A percentile compares a stretch with the other conserved stretches of the same genome.
Evolutionary conservation across 352 stramenopile species (phyloP).

Genomic region (Aphanomyces stellatus): DNA sequence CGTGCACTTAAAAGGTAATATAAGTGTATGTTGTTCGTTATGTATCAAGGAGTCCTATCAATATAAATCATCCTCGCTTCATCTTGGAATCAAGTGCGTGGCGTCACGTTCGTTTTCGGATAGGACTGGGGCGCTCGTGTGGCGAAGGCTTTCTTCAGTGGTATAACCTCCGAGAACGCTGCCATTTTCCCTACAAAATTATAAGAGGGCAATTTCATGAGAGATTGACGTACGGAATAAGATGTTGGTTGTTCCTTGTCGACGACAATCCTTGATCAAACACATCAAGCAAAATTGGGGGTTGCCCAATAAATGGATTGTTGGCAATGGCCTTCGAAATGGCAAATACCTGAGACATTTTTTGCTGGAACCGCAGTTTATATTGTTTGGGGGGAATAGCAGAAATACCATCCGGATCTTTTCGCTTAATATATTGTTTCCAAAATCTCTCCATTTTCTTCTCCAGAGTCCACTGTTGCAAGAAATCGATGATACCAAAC

Average conservation of each 20-base stretch:
- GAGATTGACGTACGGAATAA: neutral
- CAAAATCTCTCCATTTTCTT: conserved; percentile 89
- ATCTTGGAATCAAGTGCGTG: conserved; percentile 16
- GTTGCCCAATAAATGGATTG: conserved; percentile 16
- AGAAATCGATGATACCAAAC: conserved; percentile 88
- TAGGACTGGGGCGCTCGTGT: conserved; percentile 14
- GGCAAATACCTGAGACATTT: conserved; percentile 84
- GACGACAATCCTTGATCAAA: conserved; percentile 18
- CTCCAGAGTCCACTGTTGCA: conserved; percentile 87
- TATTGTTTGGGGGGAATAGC: conserved; percentile 84
- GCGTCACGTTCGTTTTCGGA: conserved; percentile 17
- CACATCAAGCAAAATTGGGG: conserved; percentile 16
- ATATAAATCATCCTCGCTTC: neutral
- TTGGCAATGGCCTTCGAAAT: conserved; percentile 24
- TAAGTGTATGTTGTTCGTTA: neutral
- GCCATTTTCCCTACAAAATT: conserved; percentile 1
- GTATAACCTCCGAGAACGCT: neutral
- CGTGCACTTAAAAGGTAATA: neutral
- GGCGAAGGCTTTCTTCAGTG: conserved; percentile 8
- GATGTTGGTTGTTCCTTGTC: conserved; percentile 13
- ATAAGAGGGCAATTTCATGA: neutral
- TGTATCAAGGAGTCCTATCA: conserved; percentile 1
- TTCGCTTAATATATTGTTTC: conserved; percentile 83
- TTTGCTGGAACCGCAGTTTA: conserved; percentile 87
- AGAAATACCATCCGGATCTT: conserved; percentile 79